Base-by-base conservation (phyloP, 441 rosid species). In the Kokia cookei region DNA sequence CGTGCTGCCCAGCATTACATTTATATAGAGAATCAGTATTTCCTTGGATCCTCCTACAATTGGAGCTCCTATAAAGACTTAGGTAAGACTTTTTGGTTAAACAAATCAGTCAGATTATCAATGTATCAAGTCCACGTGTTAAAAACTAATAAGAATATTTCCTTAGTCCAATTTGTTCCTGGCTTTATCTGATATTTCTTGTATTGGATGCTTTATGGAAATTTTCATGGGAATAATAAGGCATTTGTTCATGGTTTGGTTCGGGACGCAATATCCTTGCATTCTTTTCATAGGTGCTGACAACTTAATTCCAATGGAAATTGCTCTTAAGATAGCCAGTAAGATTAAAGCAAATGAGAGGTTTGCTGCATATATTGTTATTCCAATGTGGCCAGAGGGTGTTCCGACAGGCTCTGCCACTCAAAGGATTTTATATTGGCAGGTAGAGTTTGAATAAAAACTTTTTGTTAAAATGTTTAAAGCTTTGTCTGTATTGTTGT, bases 311-410 rank as follows among this genome's bases (percentile, higher is more conserved):
- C 98, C 98, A n/a, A 96, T 93, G 98, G 98, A 96, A 87, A 91
- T 96, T 61, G 97, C 99, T 40, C 85, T 93, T 35, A 96, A 93
- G 90, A 93, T 96, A 50, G 96, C 97, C 14, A 83, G 86, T 15
- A 96, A 96, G 87, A 96, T 96, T 71, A 89, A 88, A 81, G 98
- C 97, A 61, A 78, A 86, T 60, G 95, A 96, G 87, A 85, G 98
- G 59, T 94, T 96, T 84, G 91, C 98, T 82, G 98, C 88, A n/a
- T 96, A 94, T 79, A 86, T 96, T 64, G 93, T 94, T 67, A 57
- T 96, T 70, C 98, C 98, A 19, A 94, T 96, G 97, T 96, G 98
- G 98, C 99, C 99, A 1, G 98, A 96, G 83, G 99, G 99, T 59
- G 85, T 77, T 82, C 99, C 99, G 68, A 88, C 94, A 1, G 93